Evolutionary conservation across 495 filamentous ascomycete species (phyloP).

Genomic region (Neurospora sp.): DNA sequence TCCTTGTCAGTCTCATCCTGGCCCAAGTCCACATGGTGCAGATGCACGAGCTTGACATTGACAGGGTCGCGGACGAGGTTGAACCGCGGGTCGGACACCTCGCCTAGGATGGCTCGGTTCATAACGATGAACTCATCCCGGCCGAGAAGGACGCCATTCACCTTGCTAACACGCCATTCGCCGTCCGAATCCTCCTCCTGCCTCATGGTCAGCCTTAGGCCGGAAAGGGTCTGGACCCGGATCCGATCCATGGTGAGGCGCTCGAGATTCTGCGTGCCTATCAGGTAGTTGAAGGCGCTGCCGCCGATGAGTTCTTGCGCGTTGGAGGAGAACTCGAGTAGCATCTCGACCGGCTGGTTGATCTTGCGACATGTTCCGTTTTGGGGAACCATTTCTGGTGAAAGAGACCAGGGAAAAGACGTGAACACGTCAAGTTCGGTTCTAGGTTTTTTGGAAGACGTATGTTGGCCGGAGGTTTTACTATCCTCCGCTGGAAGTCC

Average conservation of each 20-base stretch:
- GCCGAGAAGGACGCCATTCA: slow-evolving; percentile 73
- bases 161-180: slow-evolving; percentile 59
- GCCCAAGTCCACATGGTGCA: slow-evolving; percentile 36
- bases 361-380: slow-evolving; percentile 58
- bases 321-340: slow-evolving; percentile 72
- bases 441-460: slow-evolving; percentile 14
- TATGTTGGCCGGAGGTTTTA: slow-evolving; percentile 25
- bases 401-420: slow-evolving; percentile 89
- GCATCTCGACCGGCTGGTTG: slow-evolving; percentile 46
- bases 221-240: slow-evolving; percentile 65
- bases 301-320: slow-evolving; percentile 44
- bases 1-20: slow-evolving; percentile 28
- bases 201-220: slow-evolving; percentile 71
- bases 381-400: slow-evolving; percentile 57
- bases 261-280: slow-evolving; percentile 36
- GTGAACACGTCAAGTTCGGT: slow-evolving; percentile 53
- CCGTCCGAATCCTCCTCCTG: slow-evolving; percentile 43
- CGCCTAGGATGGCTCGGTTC: slow-evolving; percentile 61
- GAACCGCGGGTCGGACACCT: slow-evolving; percentile 74
- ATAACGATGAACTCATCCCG: slow-evolving; percentile 86
- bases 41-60: slow-evolving; percentile 54
- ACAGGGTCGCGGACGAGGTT: slow-evolving; percentile 62
- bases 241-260: slow-evolving; percentile 56
- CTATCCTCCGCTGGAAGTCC: slow-evolving; percentile 23
- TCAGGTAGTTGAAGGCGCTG: slow-evolving; percentile 44